Evolutionary conservation across 73 alveolate genomes (phyloP).

Genomic region (Tetrahymena malaccensis): DNA sequence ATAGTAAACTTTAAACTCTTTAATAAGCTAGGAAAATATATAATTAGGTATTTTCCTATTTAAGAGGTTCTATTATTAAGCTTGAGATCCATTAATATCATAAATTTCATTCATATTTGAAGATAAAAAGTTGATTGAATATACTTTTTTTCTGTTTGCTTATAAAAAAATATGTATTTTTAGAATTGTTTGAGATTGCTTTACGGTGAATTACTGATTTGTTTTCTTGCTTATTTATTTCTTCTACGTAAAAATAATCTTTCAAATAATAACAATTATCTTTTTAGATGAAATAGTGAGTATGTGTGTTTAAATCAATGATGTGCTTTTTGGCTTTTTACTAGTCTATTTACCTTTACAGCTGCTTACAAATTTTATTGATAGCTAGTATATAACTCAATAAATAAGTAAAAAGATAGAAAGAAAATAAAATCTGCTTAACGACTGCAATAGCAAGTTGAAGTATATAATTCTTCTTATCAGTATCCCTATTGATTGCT

Average conservation of each 20-base stretch:
- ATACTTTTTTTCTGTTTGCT: background rate
- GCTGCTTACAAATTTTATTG: too few species aligned
- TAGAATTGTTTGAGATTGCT: background rate
- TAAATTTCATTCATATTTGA: background rate
- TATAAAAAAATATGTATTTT: too few species aligned
- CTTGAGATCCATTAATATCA: background rate
- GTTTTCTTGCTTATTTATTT: background rate
- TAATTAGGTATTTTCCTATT: background rate
- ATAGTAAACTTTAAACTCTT: background rate
- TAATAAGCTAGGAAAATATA: background rate
- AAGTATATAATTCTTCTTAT: too few species aligned
- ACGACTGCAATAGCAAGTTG: too few species aligned
- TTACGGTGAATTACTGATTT: background rate
- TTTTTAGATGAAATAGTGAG: background rate
- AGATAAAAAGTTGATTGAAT: background rate
- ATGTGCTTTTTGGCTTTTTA: too few species aligned
- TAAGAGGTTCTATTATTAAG: background rate
- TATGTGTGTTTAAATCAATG: too few species aligned
- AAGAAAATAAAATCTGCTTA: too few species aligned
- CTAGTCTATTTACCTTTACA: background rate
- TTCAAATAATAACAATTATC: background rate
- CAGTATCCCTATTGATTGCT: too few species aligned
- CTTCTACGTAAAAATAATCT: background rate
- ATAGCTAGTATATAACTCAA: too few species aligned
- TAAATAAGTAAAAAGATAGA: too few species aligned